phyloP scores from a whole-genome alignment of 257 asterid genomes.

The Cruciata laevipes region DNA sequence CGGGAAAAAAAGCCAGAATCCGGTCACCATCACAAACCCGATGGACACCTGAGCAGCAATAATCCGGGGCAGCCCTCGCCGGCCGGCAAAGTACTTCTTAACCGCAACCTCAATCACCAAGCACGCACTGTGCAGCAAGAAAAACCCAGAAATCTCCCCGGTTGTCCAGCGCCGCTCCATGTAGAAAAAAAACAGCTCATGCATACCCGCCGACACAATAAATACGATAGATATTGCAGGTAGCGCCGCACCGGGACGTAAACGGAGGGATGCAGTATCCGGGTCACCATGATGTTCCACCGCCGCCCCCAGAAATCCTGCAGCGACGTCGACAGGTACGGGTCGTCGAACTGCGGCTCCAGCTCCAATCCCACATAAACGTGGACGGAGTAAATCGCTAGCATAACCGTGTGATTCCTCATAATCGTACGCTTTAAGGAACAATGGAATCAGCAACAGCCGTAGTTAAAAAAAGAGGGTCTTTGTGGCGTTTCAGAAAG shows the following conservation, averaged over 20 bases:
- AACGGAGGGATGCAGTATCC: conserved; percentile 32
- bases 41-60: conserved; percentile 5
- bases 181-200: conserved; percentile 31
- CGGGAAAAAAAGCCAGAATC: conserved; percentile 15
- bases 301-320: conserved; percentile 46
- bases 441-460: conserved; percentile 2
- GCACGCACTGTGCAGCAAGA: conserved; percentile 35
- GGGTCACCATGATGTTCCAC: conserved; percentile 36
- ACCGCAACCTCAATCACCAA: conserved; percentile 25
- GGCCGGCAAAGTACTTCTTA: conserved; percentile 20
- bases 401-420: neutral
- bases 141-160: conserved; percentile 32
- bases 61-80: conserved; percentile 8
- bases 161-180: conserved; percentile 30
- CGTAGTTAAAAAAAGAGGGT: neutral
- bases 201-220: conserved; percentile 32
- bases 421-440: conserved; percentile 6
- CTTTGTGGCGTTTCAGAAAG: neutral
- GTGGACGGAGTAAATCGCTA: neutral
- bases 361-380: conserved; percentile 21
- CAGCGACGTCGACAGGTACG: conserved; percentile 26
- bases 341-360: conserved; percentile 42
- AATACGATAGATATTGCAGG: conserved; percentile 25
- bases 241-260: conserved; percentile 20
- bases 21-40: conserved; percentile 16